These are phyloP conservation scores for Capsicum chinense DNA, from an alignment of 257 asterid species.

Conservation along the genomic window DNA sequence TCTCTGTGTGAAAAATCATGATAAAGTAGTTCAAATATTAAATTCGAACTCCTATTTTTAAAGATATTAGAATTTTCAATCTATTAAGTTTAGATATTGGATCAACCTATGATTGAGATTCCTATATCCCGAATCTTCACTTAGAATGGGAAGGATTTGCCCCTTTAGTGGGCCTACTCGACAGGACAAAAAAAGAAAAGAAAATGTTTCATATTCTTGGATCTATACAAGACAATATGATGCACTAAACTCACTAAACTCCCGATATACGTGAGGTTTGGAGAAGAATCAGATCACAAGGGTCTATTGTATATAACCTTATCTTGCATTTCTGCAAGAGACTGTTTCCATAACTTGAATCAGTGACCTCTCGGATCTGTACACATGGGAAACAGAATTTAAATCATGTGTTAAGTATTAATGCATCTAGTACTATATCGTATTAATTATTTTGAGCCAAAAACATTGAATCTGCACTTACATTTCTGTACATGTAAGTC, in stretches of 20 bases:
- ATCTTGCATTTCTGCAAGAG: too few species aligned
- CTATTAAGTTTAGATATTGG: background rate
- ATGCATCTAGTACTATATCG: background rate
- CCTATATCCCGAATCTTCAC: background rate
- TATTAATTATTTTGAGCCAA: too few species aligned
- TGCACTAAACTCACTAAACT: too few species aligned
- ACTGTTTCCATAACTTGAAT: too few species aligned
- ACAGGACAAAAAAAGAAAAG: background rate
- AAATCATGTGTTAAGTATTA: background rate
- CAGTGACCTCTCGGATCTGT: background rate
- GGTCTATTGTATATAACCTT: too few species aligned
- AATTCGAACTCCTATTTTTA: background rate
- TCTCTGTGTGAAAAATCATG: background rate
- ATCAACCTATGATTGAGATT: background rate
- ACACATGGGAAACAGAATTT: background rate
- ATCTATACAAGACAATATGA: background rate
- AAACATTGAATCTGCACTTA: too few species aligned
- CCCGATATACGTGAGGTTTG: too few species aligned
- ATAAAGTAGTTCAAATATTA: background rate
- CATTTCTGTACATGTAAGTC: too few species aligned
- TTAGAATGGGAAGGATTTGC: background rate
- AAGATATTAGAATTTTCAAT: background rate
- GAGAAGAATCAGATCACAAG: too few species aligned
- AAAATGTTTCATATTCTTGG: background rate
- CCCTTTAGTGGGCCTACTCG: background rate